Evolutionary conservation across 2,329 filamentous ascomycete species (phyloP).

Genomic region (Plenodomus tracheiphilus): DNA sequence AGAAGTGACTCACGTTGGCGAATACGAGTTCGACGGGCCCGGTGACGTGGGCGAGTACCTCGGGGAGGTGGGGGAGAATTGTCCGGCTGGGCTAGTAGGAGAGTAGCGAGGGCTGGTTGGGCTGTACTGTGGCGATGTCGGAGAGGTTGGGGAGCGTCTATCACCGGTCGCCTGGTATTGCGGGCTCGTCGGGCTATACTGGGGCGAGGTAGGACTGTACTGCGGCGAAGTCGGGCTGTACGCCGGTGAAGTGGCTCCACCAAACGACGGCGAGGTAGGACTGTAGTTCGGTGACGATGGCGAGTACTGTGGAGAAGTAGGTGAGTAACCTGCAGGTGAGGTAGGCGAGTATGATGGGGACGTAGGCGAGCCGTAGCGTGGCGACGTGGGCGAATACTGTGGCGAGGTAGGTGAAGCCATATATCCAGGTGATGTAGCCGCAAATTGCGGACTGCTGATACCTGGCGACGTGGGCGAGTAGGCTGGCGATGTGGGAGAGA

Average conservation of each 20-base stretch:
- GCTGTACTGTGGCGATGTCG: slow-evolving; percentile 44
- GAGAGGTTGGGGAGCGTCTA: slow-evolving; percentile 55
- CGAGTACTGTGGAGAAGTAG: slow-evolving; percentile 50
- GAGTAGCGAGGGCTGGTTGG: slow-evolving; percentile 39
- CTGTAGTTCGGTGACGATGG: slow-evolving; percentile 52
- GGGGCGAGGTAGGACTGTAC: slow-evolving; percentile 64
- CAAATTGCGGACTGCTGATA: slow-evolving; percentile 59
- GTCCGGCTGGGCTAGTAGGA: slow-evolving; percentile 36
- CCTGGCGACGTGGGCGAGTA: slow-evolving; percentile 69
- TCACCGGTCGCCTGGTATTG: slow-evolving; percentile 58
- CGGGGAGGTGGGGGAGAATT: slow-evolving; percentile 51
- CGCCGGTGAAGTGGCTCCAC: slow-evolving; percentile 50
- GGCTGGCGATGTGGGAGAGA: slow-evolving; percentile 42
- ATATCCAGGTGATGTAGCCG: slow-evolving; percentile 58
- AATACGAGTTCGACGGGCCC: slow-evolving; percentile 38
- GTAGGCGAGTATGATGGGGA: slow-evolving; percentile 63
- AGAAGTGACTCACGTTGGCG: slow-evolving; percentile 49
- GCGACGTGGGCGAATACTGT: slow-evolving; percentile 64
- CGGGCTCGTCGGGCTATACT: slow-evolving; percentile 72
- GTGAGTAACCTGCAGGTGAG: slow-evolving; percentile 57
- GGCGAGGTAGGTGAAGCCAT: slow-evolving; percentile 59
- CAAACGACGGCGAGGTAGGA: slow-evolving; percentile 48
- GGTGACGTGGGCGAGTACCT: slow-evolving; percentile 48
- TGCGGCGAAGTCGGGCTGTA: slow-evolving; percentile 61
- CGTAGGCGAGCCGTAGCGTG: slow-evolving; percentile 50